Conservation (phyloP, 306 rosid species). For the Cyamopsis tetragonoloba region DNA sequence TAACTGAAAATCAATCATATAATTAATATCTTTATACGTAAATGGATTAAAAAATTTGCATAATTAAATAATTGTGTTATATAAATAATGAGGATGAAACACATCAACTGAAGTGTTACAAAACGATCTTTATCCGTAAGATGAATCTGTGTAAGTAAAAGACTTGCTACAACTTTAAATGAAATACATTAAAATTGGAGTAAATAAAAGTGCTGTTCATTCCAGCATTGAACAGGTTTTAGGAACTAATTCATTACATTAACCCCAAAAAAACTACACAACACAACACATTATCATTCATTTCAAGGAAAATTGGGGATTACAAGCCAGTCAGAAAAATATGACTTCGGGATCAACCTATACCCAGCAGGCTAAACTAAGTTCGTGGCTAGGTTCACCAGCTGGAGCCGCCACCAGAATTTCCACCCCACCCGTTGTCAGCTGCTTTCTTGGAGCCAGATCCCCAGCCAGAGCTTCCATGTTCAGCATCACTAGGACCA, state of each 20-base stretch:
- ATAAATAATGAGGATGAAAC: no score
- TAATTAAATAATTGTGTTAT: no score
- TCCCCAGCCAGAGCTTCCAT: slow-evolving; percentile 53
- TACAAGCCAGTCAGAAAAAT: neutral
- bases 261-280: neutral
- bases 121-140: no score
- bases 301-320: neutral
- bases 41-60: no score
- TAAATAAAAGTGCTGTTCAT: no score
- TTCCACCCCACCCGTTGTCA: slow-evolving; percentile 47
- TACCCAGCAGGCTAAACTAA: neutral
- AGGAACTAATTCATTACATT: neutral
- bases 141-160: no score
- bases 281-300: neutral
- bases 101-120: no score
- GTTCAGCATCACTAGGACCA: slow-evolving; percentile 30
- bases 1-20: no score
- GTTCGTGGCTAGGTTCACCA: slow-evolving; percentile 30
- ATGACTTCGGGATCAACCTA: neutral
- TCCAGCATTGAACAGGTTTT: no score
- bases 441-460: slow-evolving; percentile 29
- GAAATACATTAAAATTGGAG: no score
- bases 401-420: slow-evolving; percentile 19
- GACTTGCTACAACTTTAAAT: no score
- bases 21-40: no score